Conservation (phyloP, 108 stramenopile genomes). For the Cyclotella distinguenda region DNA sequence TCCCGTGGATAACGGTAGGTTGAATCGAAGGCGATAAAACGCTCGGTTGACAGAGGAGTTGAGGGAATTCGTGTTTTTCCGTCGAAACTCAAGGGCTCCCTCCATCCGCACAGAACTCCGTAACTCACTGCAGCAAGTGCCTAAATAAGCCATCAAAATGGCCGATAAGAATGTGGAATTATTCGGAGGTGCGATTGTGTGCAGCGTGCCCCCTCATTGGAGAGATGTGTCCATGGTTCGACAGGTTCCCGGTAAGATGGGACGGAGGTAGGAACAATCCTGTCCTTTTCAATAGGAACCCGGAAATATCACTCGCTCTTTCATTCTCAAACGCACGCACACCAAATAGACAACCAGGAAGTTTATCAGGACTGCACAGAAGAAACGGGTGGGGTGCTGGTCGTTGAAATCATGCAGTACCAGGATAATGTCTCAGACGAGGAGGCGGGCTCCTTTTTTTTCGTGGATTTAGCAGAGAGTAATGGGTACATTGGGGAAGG, state of each 20-base stretch:
- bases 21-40: too few species aligned
- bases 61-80: too few species aligned
- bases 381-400: constrained; percentile 44
- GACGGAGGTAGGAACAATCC: background rate
- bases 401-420: constrained; percentile 67
- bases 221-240: constrained; percentile 67
- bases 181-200: constrained; percentile 71
- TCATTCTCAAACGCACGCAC: background rate
- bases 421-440: constrained; percentile 40
- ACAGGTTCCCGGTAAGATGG: constrained; percentile 60
- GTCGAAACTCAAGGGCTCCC: too few species aligned
- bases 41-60: too few species aligned
- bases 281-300: background rate
- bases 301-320: background rate
- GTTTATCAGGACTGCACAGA: constrained; percentile 59
- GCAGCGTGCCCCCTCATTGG: constrained; percentile 52
- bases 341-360: constrained; percentile 66
- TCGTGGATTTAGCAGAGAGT: constrained; percentile 65
- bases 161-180: constrained; percentile 15
- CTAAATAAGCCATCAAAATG: too few species aligned
- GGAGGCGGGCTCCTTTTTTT: constrained; percentile 59
- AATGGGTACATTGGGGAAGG: constrained; percentile 31
- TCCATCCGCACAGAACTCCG: too few species aligned
- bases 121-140: too few species aligned
- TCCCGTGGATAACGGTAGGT: too few species aligned